These are phyloP conservation scores for Globisporangium cederbergense DNA, from an alignment of 352 stramenopile species.

Conservation along the genomic window DNA sequence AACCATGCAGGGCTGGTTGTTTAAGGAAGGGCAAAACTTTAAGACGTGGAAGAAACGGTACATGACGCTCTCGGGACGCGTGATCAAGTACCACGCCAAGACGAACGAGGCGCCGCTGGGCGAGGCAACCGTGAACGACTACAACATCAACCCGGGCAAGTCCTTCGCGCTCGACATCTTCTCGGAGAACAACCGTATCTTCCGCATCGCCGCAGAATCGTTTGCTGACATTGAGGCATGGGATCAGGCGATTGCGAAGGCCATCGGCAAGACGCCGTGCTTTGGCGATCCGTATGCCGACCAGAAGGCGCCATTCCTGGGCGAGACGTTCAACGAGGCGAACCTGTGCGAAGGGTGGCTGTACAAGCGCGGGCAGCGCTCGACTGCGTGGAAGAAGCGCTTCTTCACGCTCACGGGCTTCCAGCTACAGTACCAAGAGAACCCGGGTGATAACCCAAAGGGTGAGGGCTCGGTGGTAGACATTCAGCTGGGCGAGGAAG, in stretches of 20 bases:
- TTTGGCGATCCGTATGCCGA: slow-evolving; percentile 63
- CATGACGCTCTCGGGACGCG: slow-evolving; percentile 57
- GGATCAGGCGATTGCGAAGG: slow-evolving; percentile 54
- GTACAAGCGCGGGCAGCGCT: slow-evolving; percentile 59
- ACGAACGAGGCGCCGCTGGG: slow-evolving; percentile 53
- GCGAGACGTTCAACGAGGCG: slow-evolving; percentile 45
- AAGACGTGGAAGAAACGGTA: slow-evolving; percentile 86
- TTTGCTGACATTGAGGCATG: slow-evolving; percentile 76
- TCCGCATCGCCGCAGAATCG: slow-evolving; percentile 57
- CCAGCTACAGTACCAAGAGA: slow-evolving; percentile 61
- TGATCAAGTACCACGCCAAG: slow-evolving; percentile 68
- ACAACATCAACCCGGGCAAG: slow-evolving; percentile 58
- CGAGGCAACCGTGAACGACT: slow-evolving; percentile 60
- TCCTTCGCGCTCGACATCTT: slow-evolving; percentile 79
- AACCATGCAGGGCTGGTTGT: slow-evolving; percentile 69
- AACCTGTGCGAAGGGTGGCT: slow-evolving; percentile 71
- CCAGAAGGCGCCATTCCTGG: slow-evolving; percentile 58
- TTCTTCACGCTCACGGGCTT: slow-evolving; percentile 73
- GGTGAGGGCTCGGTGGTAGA: slow-evolving; percentile 60
- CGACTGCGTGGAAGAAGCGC: slow-evolving; percentile 59
- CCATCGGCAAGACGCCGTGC: slow-evolving; percentile 47
- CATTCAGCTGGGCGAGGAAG: slow-evolving; percentile 45
- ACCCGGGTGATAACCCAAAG: slow-evolving; percentile 54
- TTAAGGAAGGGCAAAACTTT: slow-evolving; percentile 85
- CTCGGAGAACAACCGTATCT: slow-evolving; percentile 79